Evolutionary conservation across 345 rosid species (phyloP).

Genomic region (Erysimum cheiranthoides): DNA sequence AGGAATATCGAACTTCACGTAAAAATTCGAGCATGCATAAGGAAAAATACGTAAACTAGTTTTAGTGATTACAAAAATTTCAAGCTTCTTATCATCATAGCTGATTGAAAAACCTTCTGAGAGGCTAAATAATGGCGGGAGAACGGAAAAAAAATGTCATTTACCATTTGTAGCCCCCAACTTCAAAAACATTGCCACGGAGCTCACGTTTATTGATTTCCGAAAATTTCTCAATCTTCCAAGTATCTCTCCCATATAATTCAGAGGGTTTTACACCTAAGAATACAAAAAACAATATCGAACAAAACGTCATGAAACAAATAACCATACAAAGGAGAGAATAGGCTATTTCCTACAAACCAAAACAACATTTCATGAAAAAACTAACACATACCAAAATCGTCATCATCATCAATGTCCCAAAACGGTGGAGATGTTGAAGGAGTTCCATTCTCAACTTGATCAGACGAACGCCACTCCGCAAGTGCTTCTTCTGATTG

Average conservation of each 20-base stretch:
- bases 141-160: slow-evolving; percentile 13
- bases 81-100: neutral
- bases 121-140: too few relatives aligned
- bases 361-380: neutral
- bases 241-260: slow-evolving; percentile 76
- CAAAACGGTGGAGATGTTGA: slow-evolving; percentile 89
- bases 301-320: too few relatives aligned
- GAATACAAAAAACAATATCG: too few relatives aligned
- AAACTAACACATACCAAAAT: slow-evolving; percentile 54
- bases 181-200: slow-evolving; percentile 78
- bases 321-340: too few relatives aligned
- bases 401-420: slow-evolving; percentile 85
- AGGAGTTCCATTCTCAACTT: slow-evolving; percentile 86
- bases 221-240: slow-evolving; percentile 92
- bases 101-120: too few relatives aligned
- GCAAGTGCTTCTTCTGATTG: slow-evolving; percentile 81
- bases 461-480: slow-evolving; percentile 95
- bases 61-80: neutral
- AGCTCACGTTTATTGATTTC: slow-evolving; percentile 83
- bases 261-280: slow-evolving; percentile 80
- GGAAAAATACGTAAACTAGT: slow-evolving; percentile 15
- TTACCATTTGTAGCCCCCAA: slow-evolving; percentile 95
- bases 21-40: neutral
- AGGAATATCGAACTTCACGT: too few relatives aligned
- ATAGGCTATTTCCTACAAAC: too few relatives aligned